Percentiles rank a stretch among this genome's conserved stretches.
These are phyloP conservation scores for Ilex asprella DNA, from an alignment of 257 asterid species.

Conservation along the genomic window DNA sequence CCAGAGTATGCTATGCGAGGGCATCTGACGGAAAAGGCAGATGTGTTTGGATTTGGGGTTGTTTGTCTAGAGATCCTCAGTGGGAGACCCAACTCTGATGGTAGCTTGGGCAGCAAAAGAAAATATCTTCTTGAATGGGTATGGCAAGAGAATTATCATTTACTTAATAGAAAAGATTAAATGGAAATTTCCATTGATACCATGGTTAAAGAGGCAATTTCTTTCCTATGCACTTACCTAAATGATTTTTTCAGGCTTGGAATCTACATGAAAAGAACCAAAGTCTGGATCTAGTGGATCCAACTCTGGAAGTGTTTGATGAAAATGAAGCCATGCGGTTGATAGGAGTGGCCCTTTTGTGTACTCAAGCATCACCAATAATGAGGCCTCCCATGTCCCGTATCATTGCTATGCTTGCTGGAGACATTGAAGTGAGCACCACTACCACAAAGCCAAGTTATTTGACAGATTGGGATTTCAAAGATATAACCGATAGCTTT, in stretches of 20 bases:
- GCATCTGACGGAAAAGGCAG: not conserved
- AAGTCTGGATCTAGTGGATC: not conserved
- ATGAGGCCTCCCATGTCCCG: not conserved
- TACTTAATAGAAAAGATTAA: too few relatives aligned
- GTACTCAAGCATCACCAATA: not conserved
- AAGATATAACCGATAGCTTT: not conserved
- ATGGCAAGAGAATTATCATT: not conserved
- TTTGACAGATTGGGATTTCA: not conserved
- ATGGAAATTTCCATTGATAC: too few relatives aligned
- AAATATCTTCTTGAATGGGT: constrained; percentile 1
- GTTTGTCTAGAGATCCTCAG: not conserved
- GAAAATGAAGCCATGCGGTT: not conserved
- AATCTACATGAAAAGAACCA: not conserved
- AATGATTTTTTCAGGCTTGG: not conserved
- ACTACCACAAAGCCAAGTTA: not conserved
- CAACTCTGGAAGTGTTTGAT: not conserved
- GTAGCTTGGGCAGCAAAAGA: too few relatives aligned
- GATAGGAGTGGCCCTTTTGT: not conserved
- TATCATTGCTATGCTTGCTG: not conserved
- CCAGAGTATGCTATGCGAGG: constrained; percentile 3
- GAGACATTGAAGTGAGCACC: not conserved
- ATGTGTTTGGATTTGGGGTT: not conserved
- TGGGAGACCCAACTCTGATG: not conserved
- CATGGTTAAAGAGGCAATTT: too few relatives aligned
- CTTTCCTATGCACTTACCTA: not conserved